Conservation (phyloP, 352 stramenopile species). For the Bremia lactucae region DNA sequence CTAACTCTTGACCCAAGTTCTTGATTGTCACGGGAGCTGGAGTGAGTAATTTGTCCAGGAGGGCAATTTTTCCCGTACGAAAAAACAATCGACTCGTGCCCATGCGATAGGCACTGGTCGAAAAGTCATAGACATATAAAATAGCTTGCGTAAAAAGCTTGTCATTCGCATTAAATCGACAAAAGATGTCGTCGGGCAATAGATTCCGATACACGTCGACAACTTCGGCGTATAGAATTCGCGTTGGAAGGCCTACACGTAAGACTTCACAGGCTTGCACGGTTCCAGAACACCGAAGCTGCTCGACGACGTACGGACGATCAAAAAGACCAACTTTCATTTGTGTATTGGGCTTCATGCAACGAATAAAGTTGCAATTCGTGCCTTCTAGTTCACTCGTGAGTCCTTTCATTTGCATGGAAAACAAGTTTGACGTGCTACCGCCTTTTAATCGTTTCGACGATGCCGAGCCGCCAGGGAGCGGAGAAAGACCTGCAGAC, state of each 20-base stretch:
- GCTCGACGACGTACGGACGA: slow-evolving; percentile 65
- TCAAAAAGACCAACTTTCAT: slow-evolving; percentile 84
- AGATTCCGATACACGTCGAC: slow-evolving; percentile 73
- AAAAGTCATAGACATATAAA: slow-evolving; percentile 66
- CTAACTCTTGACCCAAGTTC: slow-evolving; percentile 26
- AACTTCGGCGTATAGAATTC: slow-evolving; percentile 79
- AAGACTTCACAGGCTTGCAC: slow-evolving; percentile 78
- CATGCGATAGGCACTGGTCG: slow-evolving; percentile 61
- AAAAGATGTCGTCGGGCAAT: slow-evolving; percentile 49
- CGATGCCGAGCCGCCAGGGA: slow-evolving; percentile 28
- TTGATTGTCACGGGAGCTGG: slow-evolving; percentile 26
- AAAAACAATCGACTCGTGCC: slow-evolving; percentile 80
- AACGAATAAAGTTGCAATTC: slow-evolving; percentile 90
- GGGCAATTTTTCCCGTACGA: slow-evolving; percentile 75
- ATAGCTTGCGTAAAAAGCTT: slow-evolving; percentile 82
- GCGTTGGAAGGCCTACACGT: slow-evolving; percentile 68
- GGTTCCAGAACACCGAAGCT: slow-evolving; percentile 59
- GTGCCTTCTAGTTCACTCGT: slow-evolving; percentile 77
- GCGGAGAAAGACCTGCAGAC: slow-evolving; percentile 21
- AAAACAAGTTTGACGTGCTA: slow-evolving; percentile 64
- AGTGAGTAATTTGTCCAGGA: slow-evolving; percentile 68
- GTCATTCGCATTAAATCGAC: slow-evolving; percentile 72
- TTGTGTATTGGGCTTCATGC: slow-evolving; percentile 93
- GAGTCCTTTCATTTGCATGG: slow-evolving; percentile 79
- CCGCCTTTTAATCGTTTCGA: slow-evolving; percentile 55